These are phyloP conservation scores for Dillenia turbinata DNA, from an alignment of 164 flowering plant genomes.

Conservation along the genomic window DNA sequence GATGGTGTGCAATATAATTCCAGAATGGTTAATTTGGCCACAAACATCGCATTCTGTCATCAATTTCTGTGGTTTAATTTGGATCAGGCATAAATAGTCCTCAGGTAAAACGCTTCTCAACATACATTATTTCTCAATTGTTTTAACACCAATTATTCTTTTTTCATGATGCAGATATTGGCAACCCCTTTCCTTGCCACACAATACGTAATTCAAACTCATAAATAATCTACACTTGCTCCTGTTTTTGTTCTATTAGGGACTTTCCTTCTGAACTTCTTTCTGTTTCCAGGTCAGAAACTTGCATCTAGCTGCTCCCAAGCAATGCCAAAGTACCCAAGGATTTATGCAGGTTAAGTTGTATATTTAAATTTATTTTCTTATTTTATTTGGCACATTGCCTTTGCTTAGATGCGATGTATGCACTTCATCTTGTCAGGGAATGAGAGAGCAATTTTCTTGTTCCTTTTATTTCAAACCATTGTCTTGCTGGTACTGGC, in stretches of 20 bases:
- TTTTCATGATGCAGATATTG: conserved; percentile 44
- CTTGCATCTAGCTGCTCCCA: conserved; percentile 63
- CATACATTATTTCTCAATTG: too few relatives aligned
- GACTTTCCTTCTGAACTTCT: neutral
- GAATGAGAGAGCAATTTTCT: conserved; percentile 46
- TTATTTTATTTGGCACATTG: neutral
- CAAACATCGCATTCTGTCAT: neutral
- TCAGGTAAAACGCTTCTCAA: too few relatives aligned
- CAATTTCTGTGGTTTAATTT: too few relatives aligned
- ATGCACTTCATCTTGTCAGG: conserved; percentile 31
- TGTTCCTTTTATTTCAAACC: conserved; percentile 66
- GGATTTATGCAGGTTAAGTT: conserved; percentile 54
- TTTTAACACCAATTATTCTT: too few relatives aligned
- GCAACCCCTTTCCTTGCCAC: conserved; percentile 52
- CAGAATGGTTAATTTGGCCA: too few relatives aligned
- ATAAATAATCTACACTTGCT: neutral
- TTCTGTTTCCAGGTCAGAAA: conserved; percentile 48
- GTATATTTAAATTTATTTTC: neutral
- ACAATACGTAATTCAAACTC: conserved; percentile 34
- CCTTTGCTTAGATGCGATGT: neutral
- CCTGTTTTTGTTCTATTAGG: neutral
- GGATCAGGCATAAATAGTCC: too few relatives aligned
- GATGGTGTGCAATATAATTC: too few relatives aligned
- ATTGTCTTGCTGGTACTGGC: conserved; percentile 44
- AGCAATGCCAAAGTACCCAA: conserved; percentile 37